A percentile compares a stretch with the other conserved stretches of the same genome.
Conservation (phyloP, 2,329 filamentous ascomycete species). For the Ascochyta viciae-villosae region DNA sequence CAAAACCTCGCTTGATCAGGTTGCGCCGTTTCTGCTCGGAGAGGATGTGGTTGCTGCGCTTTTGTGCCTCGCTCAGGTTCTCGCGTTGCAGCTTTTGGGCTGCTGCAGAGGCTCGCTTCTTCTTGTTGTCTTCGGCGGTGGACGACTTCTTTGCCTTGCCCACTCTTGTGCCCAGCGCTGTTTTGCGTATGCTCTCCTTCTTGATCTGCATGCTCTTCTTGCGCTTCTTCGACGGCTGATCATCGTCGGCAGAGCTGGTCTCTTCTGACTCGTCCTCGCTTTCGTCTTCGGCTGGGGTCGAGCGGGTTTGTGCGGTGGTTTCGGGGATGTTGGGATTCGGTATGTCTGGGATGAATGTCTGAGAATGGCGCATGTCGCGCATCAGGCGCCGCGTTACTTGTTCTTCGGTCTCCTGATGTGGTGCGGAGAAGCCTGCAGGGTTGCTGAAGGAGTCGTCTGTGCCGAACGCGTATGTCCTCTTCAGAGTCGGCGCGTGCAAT, state of each 20-base stretch:
- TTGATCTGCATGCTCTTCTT: conserved; percentile 30
- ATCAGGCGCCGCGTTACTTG: conserved; percentile 36
- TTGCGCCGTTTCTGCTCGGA: conserved; percentile 88
- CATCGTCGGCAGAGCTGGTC: conserved; percentile 29
- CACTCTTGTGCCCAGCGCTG: conserved; percentile 15
- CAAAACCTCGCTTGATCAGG: conserved; percentile 81
- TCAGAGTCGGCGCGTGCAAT: conserved; percentile 27
- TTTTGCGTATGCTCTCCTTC: conserved; percentile 30
- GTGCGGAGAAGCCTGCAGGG: conserved; percentile 33
- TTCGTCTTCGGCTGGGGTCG: conserved; percentile 6
- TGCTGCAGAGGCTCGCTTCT: conserved; percentile 34
- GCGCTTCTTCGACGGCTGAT: conserved; percentile 35
- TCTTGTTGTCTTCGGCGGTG: conserved; percentile 32
- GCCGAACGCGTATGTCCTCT: conserved; percentile 45
- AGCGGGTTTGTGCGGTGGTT: conserved; percentile 14
- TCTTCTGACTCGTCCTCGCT: conserved; percentile 36
- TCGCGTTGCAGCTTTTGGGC: conserved; percentile 51
- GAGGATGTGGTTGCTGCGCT: conserved; percentile 83
- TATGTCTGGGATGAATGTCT: conserved; percentile 21
- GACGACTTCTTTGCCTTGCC: conserved; percentile 34
- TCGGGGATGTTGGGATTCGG: conserved; percentile 17
- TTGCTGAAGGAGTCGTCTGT: conserved; percentile 47
- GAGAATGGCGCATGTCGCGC: conserved; percentile 30
- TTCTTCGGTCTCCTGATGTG: conserved; percentile 33
- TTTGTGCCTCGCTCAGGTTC: conserved; percentile 78